Base-by-base conservation (phyloP, 768 basidiomycete species). In the Amanita polypyramis region DNA sequence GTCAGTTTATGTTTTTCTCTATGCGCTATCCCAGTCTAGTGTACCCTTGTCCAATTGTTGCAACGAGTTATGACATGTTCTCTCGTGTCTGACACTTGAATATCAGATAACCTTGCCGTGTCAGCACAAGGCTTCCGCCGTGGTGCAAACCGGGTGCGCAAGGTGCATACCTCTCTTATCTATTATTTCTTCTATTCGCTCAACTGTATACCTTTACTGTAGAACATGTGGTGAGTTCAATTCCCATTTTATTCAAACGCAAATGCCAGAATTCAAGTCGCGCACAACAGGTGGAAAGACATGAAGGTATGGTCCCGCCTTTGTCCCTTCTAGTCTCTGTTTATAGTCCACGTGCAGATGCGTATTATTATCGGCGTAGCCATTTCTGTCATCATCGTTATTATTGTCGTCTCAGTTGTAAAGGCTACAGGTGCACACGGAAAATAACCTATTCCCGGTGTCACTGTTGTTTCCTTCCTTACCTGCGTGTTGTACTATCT, bases 41-140 rank as follows among this genome's bases (percentile, higher is more conserved):
- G 19, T 51, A 41, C 12, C 33, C 42, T 19, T 32, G 21, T 33
- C 19, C 11, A 30, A 19, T 2, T 21, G 19, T 30, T 48, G 6
- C n/a, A 5, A 14, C 10, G 23, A 5, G 32, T 32, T 19, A 2
- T 20, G 12, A 38, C 20, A 11, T 25, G 38, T 17, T 23, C 9
- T 17, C n/a, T 11, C 45, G 4, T 35, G 23, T 12, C 39, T 42
- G n/a, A 48, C 23, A 11, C 27, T 39, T 50, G 34, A 19, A 35
- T 53, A 34, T 14, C 46, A 96, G 96, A 99, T 68, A 96, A 85
- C 62, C 79, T 99, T 48, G 95, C 96, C 25, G 89, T 95, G 35
- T 96, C 93, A 20, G 96, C 96, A n/a, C 95, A 99, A 70, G 92
- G 93, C 21, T 99, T 99, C 80, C 83, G 93, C 53, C 78, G 92